phyloP scores from a whole-genome alignment of 495 filamentous ascomycete species.

The Penicillium ochrochloron region DNA sequence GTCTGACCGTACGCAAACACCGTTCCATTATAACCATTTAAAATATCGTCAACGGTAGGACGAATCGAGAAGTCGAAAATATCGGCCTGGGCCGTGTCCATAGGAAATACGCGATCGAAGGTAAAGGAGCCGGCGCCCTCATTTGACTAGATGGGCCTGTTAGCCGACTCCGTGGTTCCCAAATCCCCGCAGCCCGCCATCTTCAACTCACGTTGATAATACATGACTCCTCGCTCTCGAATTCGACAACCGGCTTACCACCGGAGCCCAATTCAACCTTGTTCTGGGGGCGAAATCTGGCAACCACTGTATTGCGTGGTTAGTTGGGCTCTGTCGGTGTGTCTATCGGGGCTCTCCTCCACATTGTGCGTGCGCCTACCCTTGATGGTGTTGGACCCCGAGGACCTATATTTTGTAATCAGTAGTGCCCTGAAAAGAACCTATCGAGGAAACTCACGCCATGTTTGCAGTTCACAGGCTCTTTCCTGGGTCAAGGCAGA shows the following conservation, averaged over 20 bases:
- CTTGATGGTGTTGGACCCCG: slow-evolving; percentile 70
- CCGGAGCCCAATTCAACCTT: slow-evolving; percentile 86
- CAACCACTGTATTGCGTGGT: slow-evolving; percentile 67
- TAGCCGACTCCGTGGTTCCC: slow-evolving; percentile 13
- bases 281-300: slow-evolving; percentile 96
- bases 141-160: slow-evolving; percentile 61
- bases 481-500: slow-evolving; percentile 12
- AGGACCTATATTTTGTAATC: slow-evolving; percentile 34
- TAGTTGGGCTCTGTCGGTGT: slow-evolving; percentile 20
- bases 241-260: slow-evolving; percentile 87
- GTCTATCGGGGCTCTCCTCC: background rate
- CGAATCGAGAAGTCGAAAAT: slow-evolving; percentile 98
- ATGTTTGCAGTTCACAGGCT: slow-evolving; percentile 37
- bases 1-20: slow-evolving; percentile 99
- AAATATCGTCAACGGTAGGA: slow-evolving; percentile 93
- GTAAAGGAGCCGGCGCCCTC: slow-evolving; percentile 88
- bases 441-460: slow-evolving; percentile 48
- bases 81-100: slow-evolving; percentile 82
- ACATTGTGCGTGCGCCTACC: slow-evolving; percentile 56
- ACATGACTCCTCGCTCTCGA: slow-evolving; percentile 90
- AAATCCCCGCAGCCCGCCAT: slow-evolving; percentile 1
- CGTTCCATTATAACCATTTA: slow-evolving; percentile 98
- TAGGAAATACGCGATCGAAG: slow-evolving; percentile 96
- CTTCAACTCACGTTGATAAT: slow-evolving; percentile 70
- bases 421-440: slow-evolving; percentile 16